Conservation (phyloP, 148 eudicot species). For the Vaccinium macrocarpon region DNA sequence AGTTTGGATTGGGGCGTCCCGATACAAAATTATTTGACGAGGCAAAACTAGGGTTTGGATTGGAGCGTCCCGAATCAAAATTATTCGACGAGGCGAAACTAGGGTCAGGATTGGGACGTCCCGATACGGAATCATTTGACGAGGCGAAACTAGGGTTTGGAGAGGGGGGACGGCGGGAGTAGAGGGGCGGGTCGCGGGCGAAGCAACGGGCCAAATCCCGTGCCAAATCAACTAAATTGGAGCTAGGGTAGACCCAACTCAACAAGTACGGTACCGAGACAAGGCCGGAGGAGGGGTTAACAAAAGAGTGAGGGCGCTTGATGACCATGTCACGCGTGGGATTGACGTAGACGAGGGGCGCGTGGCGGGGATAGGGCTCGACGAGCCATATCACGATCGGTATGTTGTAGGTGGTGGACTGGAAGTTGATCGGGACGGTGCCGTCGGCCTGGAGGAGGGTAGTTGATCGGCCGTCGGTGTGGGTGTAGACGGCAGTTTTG, state of each 20-base stretch:
- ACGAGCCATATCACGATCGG: conserved; percentile 79
- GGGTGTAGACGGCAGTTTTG: conserved; percentile 71
- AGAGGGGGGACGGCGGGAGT: conserved; percentile 53
- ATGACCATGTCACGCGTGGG: conserved; percentile 93
- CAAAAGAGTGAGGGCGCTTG: conserved; percentile 67
- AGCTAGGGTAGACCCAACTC: conserved; percentile 79
- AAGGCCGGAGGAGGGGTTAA: conserved; percentile 68
- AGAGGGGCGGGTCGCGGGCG: conserved; percentile 75
- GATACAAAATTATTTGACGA: not conserved
- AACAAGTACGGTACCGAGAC: conserved; percentile 67
- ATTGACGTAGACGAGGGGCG: conserved; percentile 73
- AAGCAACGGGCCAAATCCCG: conserved; percentile 51
- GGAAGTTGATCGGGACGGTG: conserved; percentile 70
- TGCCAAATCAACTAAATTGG: conserved; percentile 68
- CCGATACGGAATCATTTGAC: not conserved
- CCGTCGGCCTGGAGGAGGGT: conserved; percentile 88
- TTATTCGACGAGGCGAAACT: not conserved
- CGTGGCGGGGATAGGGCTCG: conserved; percentile 75
- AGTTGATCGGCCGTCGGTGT: conserved; percentile 89
- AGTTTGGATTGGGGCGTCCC: conserved; percentile 9
- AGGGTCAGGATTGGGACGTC: not conserved
- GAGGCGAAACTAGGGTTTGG: conserved; percentile 22
- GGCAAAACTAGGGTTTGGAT: conserved; percentile 5
- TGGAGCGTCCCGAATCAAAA: conserved; percentile 19
- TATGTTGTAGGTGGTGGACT: conserved; percentile 69